Evolutionary conservation across 805 yeast species (phyloP).

Genomic region (Lachancea mirantina): DNA sequence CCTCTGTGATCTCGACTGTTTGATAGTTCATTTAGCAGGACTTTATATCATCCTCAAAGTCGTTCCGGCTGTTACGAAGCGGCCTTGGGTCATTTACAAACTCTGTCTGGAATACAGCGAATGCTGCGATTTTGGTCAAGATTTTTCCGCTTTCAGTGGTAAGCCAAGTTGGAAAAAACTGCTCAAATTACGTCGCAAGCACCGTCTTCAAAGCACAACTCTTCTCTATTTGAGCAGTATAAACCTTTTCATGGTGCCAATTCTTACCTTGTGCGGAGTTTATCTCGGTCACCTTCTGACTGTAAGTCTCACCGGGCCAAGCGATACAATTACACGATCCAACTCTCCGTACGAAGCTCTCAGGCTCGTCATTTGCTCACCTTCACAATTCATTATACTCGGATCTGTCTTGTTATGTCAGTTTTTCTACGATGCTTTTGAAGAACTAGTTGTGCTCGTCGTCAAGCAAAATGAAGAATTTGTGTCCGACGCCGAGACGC

Average conservation of each 20-base stretch:
- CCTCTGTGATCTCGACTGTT: constrained; percentile 4
- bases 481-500: constrained; percentile 3
- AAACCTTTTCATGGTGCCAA: constrained; percentile 2
- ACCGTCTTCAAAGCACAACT: constrained; percentile 1
- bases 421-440: constrained; percentile 6
- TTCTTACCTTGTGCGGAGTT: background rate
- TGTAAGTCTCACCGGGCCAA: background rate
- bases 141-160: background rate
- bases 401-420: constrained; percentile 4
- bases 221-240: background rate
- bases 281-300: constrained; percentile 3
- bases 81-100: constrained; percentile 7
- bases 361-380: constrained; percentile 4
- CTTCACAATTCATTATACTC: constrained; percentile 7
- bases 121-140: constrained; percentile 2
- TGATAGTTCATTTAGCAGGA: constrained; percentile 5
- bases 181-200: constrained; percentile 2
- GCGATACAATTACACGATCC: background rate
- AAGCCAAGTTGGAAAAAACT: background rate
- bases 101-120: background rate
- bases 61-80: constrained; percentile 1
- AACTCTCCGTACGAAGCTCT: constrained; percentile 3
- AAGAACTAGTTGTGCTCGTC: constrained; percentile 2
- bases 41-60: constrained; percentile 1
- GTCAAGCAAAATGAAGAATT: constrained; percentile 2